Base-by-base conservation (phyloP, 768 basidiomycete species). In the Crucibulum laeve region DNA sequence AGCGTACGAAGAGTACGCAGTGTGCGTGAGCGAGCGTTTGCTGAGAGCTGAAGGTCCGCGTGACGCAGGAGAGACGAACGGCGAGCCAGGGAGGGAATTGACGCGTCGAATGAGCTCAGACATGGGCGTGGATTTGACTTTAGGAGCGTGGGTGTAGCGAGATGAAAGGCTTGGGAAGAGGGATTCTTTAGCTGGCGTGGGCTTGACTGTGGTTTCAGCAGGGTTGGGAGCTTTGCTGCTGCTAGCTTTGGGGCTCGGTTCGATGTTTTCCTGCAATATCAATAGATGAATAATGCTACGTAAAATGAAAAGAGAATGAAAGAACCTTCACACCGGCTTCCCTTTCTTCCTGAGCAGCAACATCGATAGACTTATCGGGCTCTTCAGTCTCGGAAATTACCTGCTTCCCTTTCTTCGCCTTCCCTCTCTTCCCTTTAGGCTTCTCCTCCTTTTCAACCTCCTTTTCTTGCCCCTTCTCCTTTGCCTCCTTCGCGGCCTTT, bases 21-120 rank as follows among this genome's bases (percentile, higher is more conserved):
- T 62, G 1, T 58, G 53, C 13, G 35, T 42, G 36, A 50, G 41
- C 15, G 53, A 51, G 22, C 49, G 6, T 14, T 32, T 25, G 11
- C 45, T 25, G 52, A 26, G 33, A 49, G n/a, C 11, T 41, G 43
- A 14, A 40, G 44, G n/a, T 25, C 32, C n/a, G n/a, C n/a, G n/a
- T n/a, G n/a, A n/a, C n/a, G n/a, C 17, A 23, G 49, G 37, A 8
- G 26, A 53, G 24, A 67, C 54, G 56, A 78, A 81, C 0, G 82
- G 84, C 7, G 86, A 84, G 42, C 69, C 76, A 13, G 84, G 80
- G 46, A 76, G 69, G 1, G 84, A 79, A 55, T 80, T 82, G 23
- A 79, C 86, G 43, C 79, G 81, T 38, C 78, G 76, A 48, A 89
- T 86, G 49, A 88, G 76, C 58, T 88, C 87, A 38, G 79, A 74